phyloP scores from a whole-genome alignment of 2,329 filamentous ascomycete species.

The Lachnellula occidentalis region DNA sequence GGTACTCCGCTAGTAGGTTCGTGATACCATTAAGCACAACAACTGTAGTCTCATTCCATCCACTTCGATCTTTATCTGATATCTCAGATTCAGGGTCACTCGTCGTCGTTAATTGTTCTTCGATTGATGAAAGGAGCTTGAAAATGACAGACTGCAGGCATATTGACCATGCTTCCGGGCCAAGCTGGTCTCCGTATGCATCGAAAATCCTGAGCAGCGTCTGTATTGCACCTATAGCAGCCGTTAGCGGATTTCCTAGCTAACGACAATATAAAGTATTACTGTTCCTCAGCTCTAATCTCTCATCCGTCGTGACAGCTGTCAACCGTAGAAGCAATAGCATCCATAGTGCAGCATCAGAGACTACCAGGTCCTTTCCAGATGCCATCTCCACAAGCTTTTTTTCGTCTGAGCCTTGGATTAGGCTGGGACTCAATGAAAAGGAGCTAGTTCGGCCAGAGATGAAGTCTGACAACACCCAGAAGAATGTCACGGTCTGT shows the following conservation, averaged over 20 bases:
- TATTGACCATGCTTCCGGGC: constrained; percentile 73
- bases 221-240: constrained; percentile 64
- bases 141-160: constrained; percentile 80
- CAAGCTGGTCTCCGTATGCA: constrained; percentile 77
- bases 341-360: constrained; percentile 72
- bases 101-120: constrained; percentile 45
- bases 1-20: constrained; percentile 67
- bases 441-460: constrained; percentile 54
- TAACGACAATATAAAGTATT: constrained; percentile 5
- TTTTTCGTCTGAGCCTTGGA: constrained; percentile 50
- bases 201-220: constrained; percentile 89
- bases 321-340: constrained; percentile 67
- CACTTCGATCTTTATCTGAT: constrained; percentile 40
- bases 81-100: constrained; percentile 31
- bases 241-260: constrained; percentile 3
- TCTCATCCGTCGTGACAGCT: constrained; percentile 63
- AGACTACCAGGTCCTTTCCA: constrained; percentile 52
- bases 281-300: constrained; percentile 74
- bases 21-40: constrained; percentile 70
- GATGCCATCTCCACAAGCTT: constrained; percentile 54
- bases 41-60: constrained; percentile 71
- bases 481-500: constrained; percentile 88
- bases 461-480: constrained; percentile 88
- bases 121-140: constrained; percentile 67
- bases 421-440: constrained; percentile 51